A percentile compares a stretch with the other conserved stretches of the same genome.
These are phyloP conservation scores for Trichosporon sp. DNA, from an alignment of 1,284 basidiomycete species.

Conservation along the genomic window DNA sequence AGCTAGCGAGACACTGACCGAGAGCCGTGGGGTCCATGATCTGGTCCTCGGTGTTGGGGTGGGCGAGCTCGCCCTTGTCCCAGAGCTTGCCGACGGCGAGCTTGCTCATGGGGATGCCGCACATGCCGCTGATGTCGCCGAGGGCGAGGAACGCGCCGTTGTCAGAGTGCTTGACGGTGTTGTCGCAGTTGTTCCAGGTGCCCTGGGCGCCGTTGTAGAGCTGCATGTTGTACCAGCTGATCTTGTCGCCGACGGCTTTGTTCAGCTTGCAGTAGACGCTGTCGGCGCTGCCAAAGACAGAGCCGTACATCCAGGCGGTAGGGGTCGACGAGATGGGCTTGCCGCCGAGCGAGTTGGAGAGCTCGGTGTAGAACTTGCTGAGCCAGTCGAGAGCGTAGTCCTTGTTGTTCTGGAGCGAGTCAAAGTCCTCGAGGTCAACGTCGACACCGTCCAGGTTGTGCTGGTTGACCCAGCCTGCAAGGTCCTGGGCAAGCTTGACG, in stretches of 20 bases:
- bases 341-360: slow-evolving; percentile 33
- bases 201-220: slow-evolving; percentile 41
- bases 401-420: slow-evolving; percentile 8
- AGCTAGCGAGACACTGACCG: slow-evolving; percentile 13
- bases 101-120: slow-evolving; percentile 14
- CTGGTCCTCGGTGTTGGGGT: slow-evolving; percentile 7
- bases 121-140: slow-evolving; percentile 13
- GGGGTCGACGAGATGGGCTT: slow-evolving; percentile 41
- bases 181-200: slow-evolving; percentile 21
- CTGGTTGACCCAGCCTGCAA: slow-evolving; percentile 46
- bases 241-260: slow-evolving; percentile 27
- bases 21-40: slow-evolving; percentile 10
- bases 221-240: slow-evolving; percentile 42
- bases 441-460: slow-evolving; percentile 53
- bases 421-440: slow-evolving; percentile 49
- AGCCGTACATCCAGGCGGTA: slow-evolving; percentile 27
- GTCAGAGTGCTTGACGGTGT: slow-evolving; percentile 10
- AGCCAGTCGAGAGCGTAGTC: slow-evolving; percentile 18
- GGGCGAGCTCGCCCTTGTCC: slow-evolving; percentile 13
- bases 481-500: slow-evolving; percentile 32
- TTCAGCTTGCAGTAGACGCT: slow-evolving; percentile 40
- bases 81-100: slow-evolving; percentile 18
- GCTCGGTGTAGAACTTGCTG: slow-evolving; percentile 38
- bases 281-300: slow-evolving; percentile 8
- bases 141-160: slow-evolving; percentile 15